These are phyloP conservation scores for Sistotremastrum niveocremeum DNA, from an alignment of 768 basidiomycete genomes.

Conservation along the genomic window DNA sequence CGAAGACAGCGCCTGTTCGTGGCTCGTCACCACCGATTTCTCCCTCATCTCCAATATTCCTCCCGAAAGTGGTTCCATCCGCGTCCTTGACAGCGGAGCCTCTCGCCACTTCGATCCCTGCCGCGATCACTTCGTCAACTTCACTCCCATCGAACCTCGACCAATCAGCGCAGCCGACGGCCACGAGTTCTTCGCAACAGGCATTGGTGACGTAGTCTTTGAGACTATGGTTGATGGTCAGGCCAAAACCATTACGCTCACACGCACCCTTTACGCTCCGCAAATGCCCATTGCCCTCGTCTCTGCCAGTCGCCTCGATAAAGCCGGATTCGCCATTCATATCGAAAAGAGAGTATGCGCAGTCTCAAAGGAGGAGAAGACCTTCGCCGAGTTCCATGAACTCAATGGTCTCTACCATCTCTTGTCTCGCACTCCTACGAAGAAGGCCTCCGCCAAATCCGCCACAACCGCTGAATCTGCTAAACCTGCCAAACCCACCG, in stretches of 20 bases:
- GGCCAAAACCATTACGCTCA: constrained; percentile 7
- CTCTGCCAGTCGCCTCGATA: constrained; percentile 4
- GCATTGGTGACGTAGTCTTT: constrained; percentile 17
- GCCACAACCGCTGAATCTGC: no score
- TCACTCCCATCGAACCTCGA: constrained; percentile 11
- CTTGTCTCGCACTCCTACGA: no score
- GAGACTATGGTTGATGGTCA: constrained; percentile 5
- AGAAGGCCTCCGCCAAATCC: no score
- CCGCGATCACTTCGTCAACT: constrained; percentile 18
- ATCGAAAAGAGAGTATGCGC: no score
- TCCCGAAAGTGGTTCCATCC: not conserved
- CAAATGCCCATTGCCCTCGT: constrained; percentile 7
- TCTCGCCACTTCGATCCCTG: constrained; percentile 23
- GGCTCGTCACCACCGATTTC: constrained; percentile 2
- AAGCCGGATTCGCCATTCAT: constrained; percentile 1
- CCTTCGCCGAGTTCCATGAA: no score
- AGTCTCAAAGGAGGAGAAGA: no score
- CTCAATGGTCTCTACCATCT: no score
- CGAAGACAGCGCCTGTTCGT: not conserved
- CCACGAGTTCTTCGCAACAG: constrained; percentile 15
- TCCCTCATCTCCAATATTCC: not conserved
- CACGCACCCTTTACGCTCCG: constrained; percentile 12
- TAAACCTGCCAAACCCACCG: no score
- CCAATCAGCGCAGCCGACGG: constrained; percentile 18
- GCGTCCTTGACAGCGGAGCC: constrained; percentile 23